Evolutionary conservation across 768 basidiomycete species (phyloP).

Genomic region (Trametopsis cervina): DNA sequence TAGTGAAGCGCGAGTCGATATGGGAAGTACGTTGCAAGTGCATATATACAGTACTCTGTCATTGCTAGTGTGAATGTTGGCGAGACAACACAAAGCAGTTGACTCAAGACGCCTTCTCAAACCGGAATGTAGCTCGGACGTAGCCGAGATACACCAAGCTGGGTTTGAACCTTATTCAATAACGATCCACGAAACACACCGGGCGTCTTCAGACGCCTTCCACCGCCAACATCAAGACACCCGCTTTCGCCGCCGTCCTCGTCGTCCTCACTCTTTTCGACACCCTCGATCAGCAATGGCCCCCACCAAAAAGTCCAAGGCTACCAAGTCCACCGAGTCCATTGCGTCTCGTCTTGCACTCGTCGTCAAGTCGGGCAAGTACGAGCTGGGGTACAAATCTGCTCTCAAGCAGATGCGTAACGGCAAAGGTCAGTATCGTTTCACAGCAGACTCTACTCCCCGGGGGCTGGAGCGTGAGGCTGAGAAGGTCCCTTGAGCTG

Average conservation of each 20-base stretch:
- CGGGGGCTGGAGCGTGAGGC: conserved; percentile 96
- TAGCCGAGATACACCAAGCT: too few relatives aligned
- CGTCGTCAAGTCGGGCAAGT: conserved; percentile 99
- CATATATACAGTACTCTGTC: too few relatives aligned
- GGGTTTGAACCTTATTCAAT: conserved; percentile 24
- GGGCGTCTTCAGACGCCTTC: conserved; percentile 2
- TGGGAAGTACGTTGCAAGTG: too few relatives aligned
- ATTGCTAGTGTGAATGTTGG: too few relatives aligned
- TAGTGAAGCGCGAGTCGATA: too few relatives aligned
- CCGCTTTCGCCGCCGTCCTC: conserved; percentile 12
- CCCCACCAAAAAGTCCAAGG: conserved; percentile 92
- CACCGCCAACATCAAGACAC: conserved; percentile 16
- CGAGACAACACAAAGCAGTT: too few relatives aligned
- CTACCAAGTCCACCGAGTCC: conserved; percentile 88
- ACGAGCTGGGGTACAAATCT: conserved; percentile 95
- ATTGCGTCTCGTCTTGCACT: conserved; percentile 89
- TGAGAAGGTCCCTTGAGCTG: conserved; percentile 97
- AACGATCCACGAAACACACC: conserved; percentile 20
- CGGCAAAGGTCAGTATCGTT: conserved; percentile 80
- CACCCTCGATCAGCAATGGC: conserved; percentile 55
- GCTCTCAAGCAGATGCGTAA: conserved; percentile 97
- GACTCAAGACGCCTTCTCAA: too few relatives aligned
- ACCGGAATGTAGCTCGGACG: too few relatives aligned
- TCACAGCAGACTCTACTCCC: conserved; percentile 37
- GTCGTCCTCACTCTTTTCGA: conserved; percentile 11